Conservation (phyloP, 805 yeast species). For the Yarrowia alimentaria region DNA sequence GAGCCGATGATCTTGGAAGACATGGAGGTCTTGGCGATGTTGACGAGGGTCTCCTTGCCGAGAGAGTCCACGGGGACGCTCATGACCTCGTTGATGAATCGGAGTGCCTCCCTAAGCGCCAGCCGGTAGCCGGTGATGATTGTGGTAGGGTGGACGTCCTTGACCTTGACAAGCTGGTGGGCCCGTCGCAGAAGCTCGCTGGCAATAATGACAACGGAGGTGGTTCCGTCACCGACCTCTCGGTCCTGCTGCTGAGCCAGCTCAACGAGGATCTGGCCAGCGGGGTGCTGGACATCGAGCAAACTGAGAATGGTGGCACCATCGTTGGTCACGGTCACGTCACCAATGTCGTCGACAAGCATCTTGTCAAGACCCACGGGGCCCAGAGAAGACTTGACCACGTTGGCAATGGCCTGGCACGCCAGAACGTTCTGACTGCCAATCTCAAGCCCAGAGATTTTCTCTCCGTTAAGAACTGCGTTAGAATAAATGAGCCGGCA, state of each 20-base stretch:
- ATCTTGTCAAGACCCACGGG: conserved; percentile 98
- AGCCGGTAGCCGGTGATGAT: conserved; percentile 94
- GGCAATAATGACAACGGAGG: conserved; percentile 95
- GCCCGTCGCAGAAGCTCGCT: conserved; percentile 90
- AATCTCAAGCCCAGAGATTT: conserved; percentile 92
- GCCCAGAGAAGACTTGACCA: conserved; percentile 87
- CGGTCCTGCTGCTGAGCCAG: conserved; percentile 98
- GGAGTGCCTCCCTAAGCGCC: conserved; percentile 86
- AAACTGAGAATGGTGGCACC: conserved; percentile 94
- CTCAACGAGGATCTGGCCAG: conserved; percentile 95
- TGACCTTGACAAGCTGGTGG: conserved; percentile 86
- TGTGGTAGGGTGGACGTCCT: conserved; percentile 90
- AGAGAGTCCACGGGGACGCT: conserved; percentile 75
- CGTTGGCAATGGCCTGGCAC: conserved; percentile 81
- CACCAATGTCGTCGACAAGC: conserved; percentile 98
- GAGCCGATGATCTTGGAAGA: conserved; percentile 93
- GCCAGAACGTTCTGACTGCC: conserved; percentile 95
- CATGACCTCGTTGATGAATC: conserved; percentile 80
- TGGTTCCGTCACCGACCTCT: conserved; percentile 98
- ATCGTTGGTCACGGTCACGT: conserved; percentile 96
- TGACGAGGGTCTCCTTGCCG: conserved; percentile 78
- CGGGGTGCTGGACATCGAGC: conserved; percentile 97
- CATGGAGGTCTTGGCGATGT: conserved; percentile 96
- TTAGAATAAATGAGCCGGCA: conserved; percentile 19
- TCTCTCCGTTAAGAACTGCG: conserved; percentile 86